These are phyloP conservation scores for Suhomyces coccinellae DNA, from an alignment of 1,139 yeast genomes.

Conservation along the genomic window DNA sequence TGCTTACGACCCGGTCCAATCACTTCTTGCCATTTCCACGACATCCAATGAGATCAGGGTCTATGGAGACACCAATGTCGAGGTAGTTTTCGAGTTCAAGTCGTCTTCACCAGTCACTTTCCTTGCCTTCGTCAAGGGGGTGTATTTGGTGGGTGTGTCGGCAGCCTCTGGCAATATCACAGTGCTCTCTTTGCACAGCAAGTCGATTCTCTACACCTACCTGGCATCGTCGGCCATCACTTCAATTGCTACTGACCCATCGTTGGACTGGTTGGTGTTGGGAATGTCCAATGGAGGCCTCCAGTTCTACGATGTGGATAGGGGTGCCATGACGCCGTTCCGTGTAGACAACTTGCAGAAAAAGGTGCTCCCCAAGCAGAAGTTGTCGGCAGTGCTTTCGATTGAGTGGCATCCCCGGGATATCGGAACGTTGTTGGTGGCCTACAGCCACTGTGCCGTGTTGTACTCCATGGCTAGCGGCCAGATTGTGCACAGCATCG, in stretches of 20 bases:
- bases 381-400: conserved; percentile 60
- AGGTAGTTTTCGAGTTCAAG: conserved; percentile 60
- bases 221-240: conserved; percentile 67
- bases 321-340: conserved; percentile 65
- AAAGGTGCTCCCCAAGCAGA: conserved; percentile 47
- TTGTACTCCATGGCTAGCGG: conserved; percentile 66
- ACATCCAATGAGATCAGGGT: conserved; percentile 69
- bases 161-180: conserved; percentile 50
- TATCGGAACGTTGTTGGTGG: conserved; percentile 71
- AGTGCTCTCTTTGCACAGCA: conserved; percentile 68
- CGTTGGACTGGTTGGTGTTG: conserved; percentile 80
- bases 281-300: conserved; percentile 80
- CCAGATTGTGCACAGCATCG: conserved; percentile 54
- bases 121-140: conserved; percentile 72
- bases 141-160: conserved; percentile 73
- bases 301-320: conserved; percentile 79
- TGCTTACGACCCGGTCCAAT: conserved; percentile 87
- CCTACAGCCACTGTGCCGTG: conserved; percentile 70
- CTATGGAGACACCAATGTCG: conserved; percentile 82
- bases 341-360: conserved; percentile 75
- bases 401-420: conserved; percentile 89
- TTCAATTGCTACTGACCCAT: conserved; percentile 74
- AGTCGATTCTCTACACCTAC: conserved; percentile 54
- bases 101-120: conserved; percentile 53
- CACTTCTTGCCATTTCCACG: conserved; percentile 80